Conservation (phyloP, 2,329 filamentous ascomycete genomes). For the Chaetothyriales sp. region DNA sequence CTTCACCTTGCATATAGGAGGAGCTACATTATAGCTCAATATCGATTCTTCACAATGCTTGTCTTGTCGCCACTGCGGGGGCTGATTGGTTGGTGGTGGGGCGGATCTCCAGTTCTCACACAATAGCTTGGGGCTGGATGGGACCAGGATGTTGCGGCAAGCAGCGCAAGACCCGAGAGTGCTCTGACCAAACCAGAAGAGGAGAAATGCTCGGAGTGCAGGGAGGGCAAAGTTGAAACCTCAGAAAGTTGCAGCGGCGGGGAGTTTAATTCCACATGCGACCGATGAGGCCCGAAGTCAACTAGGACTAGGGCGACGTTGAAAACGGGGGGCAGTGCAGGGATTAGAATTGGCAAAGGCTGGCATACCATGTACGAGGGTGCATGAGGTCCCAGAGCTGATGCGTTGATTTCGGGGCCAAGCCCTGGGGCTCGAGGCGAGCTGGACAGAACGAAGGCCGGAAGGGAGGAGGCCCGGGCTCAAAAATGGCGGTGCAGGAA, state of each 20-base stretch:
- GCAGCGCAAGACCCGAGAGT: neutral
- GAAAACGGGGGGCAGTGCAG: constrained; percentile 2
- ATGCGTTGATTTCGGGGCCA: neutral
- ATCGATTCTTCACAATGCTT: neutral
- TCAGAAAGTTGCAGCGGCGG: neutral
- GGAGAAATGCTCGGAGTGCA: neutral
- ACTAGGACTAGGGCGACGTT: neutral
- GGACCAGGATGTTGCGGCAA: neutral
- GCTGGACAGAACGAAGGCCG: neutral
- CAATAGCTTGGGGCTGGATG: neutral
- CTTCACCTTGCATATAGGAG: neutral
- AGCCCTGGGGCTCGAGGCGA: neutral
- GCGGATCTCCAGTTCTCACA: neutral
- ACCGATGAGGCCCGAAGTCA: neutral
- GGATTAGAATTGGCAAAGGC: constrained; percentile 1
- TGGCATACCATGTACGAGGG: constrained; percentile 16
- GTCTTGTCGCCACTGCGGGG: neutral
- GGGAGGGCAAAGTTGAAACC: neutral
- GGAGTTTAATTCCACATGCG: constrained; percentile 1
- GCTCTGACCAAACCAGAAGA: neutral
- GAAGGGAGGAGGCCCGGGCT: constrained; percentile 3
- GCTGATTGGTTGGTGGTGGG: neutral
- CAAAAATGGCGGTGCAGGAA: constrained; percentile 18
- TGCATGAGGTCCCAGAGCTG: constrained; percentile 3
- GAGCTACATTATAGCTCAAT: neutral